Conservation (phyloP, 306 rosid species). For the Citrullus amarus region DNA sequence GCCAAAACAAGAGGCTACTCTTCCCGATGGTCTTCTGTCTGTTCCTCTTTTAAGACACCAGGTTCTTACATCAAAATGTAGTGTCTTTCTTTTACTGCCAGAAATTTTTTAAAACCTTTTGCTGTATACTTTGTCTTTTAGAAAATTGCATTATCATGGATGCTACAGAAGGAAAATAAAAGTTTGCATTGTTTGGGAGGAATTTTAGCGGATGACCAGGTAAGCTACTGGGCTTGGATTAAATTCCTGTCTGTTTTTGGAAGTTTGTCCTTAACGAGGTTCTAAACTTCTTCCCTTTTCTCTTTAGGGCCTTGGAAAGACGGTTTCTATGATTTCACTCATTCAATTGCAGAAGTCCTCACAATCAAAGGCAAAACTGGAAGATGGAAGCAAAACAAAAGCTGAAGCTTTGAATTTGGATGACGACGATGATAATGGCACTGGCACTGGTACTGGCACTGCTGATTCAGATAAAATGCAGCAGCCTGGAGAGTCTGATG, state of each 20-base stretch:
- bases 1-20: constrained; percentile 48
- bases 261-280: constrained; percentile 11
- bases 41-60: constrained; percentile 90
- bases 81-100: not conserved
- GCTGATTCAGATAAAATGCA: constrained; percentile 29
- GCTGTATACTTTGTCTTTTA: constrained; percentile 20
- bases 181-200: constrained; percentile 97
- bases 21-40: constrained; percentile 75
- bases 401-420: constrained; percentile 86
- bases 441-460: constrained; percentile 11
- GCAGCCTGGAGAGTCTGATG: constrained; percentile 33
- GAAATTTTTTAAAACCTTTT: not conserved
- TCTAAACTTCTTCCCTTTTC: constrained; percentile 3
- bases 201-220: constrained; percentile 98
- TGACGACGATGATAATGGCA: constrained; percentile 48
- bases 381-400: constrained; percentile 36
- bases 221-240: constrained; percentile 17
- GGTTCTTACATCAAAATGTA: constrained; percentile 35
- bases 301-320: constrained; percentile 97
- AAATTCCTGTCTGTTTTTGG: not conserved
- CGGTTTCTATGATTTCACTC: constrained; percentile 85
- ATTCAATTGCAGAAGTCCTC: constrained; percentile 63
- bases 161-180: constrained; percentile 88
- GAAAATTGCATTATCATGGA: constrained; percentile 97
- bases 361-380: constrained; percentile 51